Evolutionary conservation across 352 stramenopile species (phyloP).

Genomic region (Hyaloperonospora brassicae): DNA sequence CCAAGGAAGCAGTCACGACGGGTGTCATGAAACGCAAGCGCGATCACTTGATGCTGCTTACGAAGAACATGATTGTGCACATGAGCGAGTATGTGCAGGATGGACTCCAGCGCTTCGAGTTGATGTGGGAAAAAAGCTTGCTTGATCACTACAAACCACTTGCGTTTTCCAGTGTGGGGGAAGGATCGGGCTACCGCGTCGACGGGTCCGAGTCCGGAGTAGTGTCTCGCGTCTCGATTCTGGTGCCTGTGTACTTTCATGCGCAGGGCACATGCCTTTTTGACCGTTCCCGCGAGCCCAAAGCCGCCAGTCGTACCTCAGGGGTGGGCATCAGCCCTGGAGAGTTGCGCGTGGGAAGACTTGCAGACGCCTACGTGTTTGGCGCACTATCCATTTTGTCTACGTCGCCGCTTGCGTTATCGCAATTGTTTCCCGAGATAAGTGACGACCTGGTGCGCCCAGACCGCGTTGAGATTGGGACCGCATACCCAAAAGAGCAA

Average conservation of each 20-base stretch:
- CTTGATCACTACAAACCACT: conserved; percentile 76
- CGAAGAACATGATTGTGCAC: conserved; percentile 80
- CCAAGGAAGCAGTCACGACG: conserved; percentile 55
- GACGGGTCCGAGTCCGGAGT: conserved; percentile 46
- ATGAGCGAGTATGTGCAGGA: conserved; percentile 81
- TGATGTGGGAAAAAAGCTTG: conserved; percentile 82
- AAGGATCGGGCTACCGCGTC: conserved; percentile 61
- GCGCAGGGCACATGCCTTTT: conserved; percentile 74
- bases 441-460: conserved; percentile 48
- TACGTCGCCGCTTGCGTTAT: conserved; percentile 63
- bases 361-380: conserved; percentile 76
- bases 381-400: conserved; percentile 76
- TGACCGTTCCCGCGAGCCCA: conserved; percentile 56
- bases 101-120: conserved; percentile 66
- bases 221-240: conserved; percentile 62
- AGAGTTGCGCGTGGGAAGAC: conserved; percentile 50
- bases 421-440: conserved; percentile 62
- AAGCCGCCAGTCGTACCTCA: conserved; percentile 37
- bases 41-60: conserved; percentile 69
- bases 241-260: conserved; percentile 74
- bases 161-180: conserved; percentile 58
- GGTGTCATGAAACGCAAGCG: conserved; percentile 57
- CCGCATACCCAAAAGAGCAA: conserved; percentile 55
- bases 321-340: conserved; percentile 60
- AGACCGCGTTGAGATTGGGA: conserved; percentile 52